phyloP scores from a whole-genome alignment of 306 rosid species.

The Trichosanthes cucumerina region DNA sequence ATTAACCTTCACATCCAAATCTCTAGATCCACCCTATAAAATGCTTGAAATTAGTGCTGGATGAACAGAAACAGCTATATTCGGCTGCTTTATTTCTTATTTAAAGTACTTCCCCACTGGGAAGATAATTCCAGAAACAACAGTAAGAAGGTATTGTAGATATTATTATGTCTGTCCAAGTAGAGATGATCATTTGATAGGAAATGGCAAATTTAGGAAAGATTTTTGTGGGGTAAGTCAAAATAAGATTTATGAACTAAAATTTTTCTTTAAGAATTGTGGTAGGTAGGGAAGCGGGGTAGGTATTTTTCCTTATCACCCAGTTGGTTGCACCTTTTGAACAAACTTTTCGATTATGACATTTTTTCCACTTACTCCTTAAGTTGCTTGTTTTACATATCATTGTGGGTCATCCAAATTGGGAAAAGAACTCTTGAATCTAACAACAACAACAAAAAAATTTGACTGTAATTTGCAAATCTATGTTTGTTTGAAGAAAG shows the following conservation, averaged over 20 bases:
- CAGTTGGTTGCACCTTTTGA: conserved; percentile 10
- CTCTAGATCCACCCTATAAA: neutral
- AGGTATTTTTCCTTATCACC: conserved; percentile 7
- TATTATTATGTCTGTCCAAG: neutral
- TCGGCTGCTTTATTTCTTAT: neutral
- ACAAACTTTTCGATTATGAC: neutral
- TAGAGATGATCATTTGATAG: neutral
- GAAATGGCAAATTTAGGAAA: neutral
- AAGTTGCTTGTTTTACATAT: neutral
- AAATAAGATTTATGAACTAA: neutral
- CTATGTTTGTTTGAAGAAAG: neutral
- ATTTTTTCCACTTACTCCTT: neutral
- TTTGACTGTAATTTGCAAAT: neutral
- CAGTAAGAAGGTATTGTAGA: neutral
- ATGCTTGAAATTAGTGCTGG: neutral
- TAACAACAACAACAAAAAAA: neutral
- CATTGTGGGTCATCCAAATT: neutral
- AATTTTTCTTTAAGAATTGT: neutral
- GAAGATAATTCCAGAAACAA: neutral
- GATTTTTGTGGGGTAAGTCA: conserved; percentile 1
- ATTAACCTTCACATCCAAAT: neutral
- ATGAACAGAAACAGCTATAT: neutral
- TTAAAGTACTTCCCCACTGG: neutral
- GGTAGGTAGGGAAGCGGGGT: neutral
- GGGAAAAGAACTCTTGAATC: neutral